Conservation (phyloP, 2,329 filamentous ascomycete species). For the Fusarium floridanum region DNA sequence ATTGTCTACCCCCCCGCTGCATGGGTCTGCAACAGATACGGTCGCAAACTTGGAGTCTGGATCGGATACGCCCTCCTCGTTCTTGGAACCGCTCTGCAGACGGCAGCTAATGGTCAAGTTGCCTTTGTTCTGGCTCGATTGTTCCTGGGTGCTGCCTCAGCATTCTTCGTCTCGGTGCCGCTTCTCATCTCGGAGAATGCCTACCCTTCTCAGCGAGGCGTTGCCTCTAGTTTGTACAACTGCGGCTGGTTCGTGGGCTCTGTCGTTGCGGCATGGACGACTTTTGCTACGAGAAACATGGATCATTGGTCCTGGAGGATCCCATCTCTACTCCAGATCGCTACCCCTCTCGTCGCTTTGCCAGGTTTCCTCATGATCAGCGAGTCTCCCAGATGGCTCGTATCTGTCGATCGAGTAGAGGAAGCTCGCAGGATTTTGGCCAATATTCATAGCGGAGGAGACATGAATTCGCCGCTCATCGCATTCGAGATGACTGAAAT, state of each 20-base stretch:
- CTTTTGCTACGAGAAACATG: background rate
- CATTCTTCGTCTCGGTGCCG: background rate
- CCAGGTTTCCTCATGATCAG: background rate
- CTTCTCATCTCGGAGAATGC: background rate
- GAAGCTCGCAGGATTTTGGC: background rate
- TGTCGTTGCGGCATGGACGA: background rate
- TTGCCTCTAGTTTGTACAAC: background rate
- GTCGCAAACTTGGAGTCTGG: constrained; percentile 21
- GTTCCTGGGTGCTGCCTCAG: constrained; percentile 42
- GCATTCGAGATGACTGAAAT: background rate
- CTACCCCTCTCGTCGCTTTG: background rate
- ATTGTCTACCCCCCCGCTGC: constrained; percentile 24
- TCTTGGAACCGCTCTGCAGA: constrained; percentile 35
- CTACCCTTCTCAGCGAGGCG: background rate
- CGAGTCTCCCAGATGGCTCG: background rate
- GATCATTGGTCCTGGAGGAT: background rate
- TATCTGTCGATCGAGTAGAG: background rate
- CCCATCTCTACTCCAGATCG: background rate
- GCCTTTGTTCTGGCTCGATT: constrained; percentile 48
- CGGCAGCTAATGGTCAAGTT: constrained; percentile 11
- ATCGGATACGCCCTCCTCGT: constrained; percentile 30
- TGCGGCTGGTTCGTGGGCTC: background rate
- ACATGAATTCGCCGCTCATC: background rate
- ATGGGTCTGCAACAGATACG: constrained; percentile 30
- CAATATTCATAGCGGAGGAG: background rate